Percentiles rank a stretch among this genome's conserved stretches.
Evolutionary conservation across 345 rosid species (phyloP).

Genomic region (Iberis pinnata): DNA sequence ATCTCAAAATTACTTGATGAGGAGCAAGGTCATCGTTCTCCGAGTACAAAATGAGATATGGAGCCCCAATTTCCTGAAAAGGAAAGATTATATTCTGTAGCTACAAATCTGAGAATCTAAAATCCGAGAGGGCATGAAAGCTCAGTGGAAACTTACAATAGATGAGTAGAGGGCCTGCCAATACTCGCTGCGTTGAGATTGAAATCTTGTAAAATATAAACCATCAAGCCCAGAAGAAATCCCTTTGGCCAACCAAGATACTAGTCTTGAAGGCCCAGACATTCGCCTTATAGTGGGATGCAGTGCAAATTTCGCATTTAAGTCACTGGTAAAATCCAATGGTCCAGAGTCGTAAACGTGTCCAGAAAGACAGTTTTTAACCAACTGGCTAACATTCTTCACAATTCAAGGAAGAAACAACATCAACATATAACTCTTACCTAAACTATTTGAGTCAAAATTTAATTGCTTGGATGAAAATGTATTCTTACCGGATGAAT

Average conservation of each 20-base stretch:
- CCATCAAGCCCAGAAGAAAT: constrained; percentile 72
- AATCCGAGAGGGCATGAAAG: constrained; percentile 1
- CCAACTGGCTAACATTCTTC: constrained; percentile 63
- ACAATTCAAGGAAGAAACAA: not conserved
- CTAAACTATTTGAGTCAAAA: not conserved
- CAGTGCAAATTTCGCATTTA: constrained; percentile 62
- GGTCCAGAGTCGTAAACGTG: constrained; percentile 89
- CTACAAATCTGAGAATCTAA: constrained; percentile 1
- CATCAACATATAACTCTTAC: too few relatives aligned
- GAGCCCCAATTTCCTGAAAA: constrained; percentile 66
- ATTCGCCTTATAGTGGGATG: constrained; percentile 58
- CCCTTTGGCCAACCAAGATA: constrained; percentile 78
- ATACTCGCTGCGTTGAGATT: constrained; percentile 74
- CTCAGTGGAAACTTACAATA: constrained; percentile 45
- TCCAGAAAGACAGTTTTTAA: constrained; percentile 73
- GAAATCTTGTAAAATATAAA: constrained; percentile 76
- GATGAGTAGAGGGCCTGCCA: constrained; percentile 81
- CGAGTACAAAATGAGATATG: constrained; percentile 77
- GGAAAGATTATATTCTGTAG: constrained; percentile 1
- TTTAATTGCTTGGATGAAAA: not conserved
- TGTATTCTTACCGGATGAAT: constrained; percentile 47
- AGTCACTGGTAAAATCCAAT: constrained; percentile 72
- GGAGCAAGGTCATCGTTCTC: constrained; percentile 73
- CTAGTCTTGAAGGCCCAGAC: constrained; percentile 59
- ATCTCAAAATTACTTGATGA: constrained; percentile 43